These are phyloP conservation scores for Talaromyces sp. DNA, from an alignment of 2,329 filamentous ascomycete genomes.

Conservation along the genomic window DNA sequence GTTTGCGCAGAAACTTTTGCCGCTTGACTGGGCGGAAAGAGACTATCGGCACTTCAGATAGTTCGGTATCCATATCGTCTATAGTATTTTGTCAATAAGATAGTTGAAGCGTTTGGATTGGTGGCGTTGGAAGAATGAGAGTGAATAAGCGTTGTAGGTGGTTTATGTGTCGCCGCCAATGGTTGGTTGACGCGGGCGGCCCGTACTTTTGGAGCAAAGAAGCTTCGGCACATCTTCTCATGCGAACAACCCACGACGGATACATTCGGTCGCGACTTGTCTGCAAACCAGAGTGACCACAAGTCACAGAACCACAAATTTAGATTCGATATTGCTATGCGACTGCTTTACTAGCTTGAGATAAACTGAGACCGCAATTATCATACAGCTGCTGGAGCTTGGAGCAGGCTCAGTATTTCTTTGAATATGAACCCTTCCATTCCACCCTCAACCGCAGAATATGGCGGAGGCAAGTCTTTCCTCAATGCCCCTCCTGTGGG, in stretches of 20 bases:
- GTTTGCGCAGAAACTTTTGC: conserved; percentile 48
- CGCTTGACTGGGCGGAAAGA: conserved; percentile 48
- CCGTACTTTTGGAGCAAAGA: background rate
- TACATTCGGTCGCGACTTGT: background rate
- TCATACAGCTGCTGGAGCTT: background rate
- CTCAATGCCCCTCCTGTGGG: background rate
- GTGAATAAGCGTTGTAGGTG: background rate
- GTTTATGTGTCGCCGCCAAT: background rate
- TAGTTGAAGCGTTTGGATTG: background rate
- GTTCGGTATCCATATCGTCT: conserved; percentile 28
- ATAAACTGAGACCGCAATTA: background rate
- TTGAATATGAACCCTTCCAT: conserved; percentile 39
- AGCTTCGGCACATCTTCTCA: background rate
- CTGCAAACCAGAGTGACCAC: background rate
- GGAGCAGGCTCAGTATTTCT: background rate
- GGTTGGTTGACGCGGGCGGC: background rate
- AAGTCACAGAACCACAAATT: background rate
- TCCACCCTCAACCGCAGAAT: conserved; percentile 44
- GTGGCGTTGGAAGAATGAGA: background rate
- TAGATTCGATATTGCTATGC: background rate
- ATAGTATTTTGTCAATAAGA: no score
- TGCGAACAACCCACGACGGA: conserved; percentile 1
- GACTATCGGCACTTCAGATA: conserved; percentile 23
- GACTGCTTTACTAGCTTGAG: background rate
- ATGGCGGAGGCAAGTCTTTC: conserved; percentile 43